Conservation (phyloP, 2,329 filamentous ascomycete species). For the Fusarium lateritium region DNA sequence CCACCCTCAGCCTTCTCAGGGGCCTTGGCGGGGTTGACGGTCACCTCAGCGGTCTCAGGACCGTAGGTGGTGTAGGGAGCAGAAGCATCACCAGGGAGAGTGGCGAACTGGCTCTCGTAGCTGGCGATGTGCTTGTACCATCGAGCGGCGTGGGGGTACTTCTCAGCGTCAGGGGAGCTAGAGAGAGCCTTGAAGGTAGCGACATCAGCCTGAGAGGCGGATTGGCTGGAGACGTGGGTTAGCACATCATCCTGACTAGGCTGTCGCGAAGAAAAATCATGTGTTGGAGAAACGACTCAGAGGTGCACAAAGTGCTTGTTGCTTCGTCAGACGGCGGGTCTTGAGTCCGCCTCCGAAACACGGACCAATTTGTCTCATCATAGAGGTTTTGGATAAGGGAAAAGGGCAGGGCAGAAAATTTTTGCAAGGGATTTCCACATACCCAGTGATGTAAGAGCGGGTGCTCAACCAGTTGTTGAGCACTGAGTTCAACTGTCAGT, state of each 20-base stretch:
- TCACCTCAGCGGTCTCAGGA: slow-evolving; percentile 82
- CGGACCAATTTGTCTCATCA: slow-evolving; percentile 94
- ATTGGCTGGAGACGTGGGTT: slow-evolving; percentile 58
- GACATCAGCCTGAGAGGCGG: slow-evolving; percentile 94
- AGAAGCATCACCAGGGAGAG: slow-evolving; percentile 90
- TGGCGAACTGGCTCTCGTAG: slow-evolving; percentile 92
- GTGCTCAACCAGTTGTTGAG: slow-evolving; percentile 82
- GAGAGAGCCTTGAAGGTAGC: slow-evolving; percentile 92
- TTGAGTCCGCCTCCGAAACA: slow-evolving; percentile 95
- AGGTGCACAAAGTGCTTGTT: slow-evolving; percentile 81
- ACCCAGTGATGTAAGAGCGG: slow-evolving; percentile 88
- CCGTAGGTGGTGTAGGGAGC: slow-evolving; percentile 93
- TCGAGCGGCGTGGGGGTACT: slow-evolving; percentile 94
- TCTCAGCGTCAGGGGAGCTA: slow-evolving; percentile 80
- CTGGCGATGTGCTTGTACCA: slow-evolving; percentile 99
- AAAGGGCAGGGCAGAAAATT: neutral
- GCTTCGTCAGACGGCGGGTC: slow-evolving; percentile 87
- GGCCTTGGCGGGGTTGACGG: slow-evolving; percentile 89
- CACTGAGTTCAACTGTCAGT: slow-evolving; percentile 63
- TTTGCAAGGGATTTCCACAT: slow-evolving; percentile 59
- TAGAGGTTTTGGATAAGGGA: slow-evolving; percentile 29
- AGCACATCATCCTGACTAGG: slow-evolving; percentile 30
- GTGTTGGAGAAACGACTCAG: slow-evolving; percentile 66
- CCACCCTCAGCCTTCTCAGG: slow-evolving; percentile 48
- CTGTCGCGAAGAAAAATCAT: slow-evolving; percentile 9